A percentile compares a stretch with the other conserved stretches of the same genome.
Conservation (phyloP, 2,329 filamentous ascomycete genomes). For the Penicillium freii region DNA sequence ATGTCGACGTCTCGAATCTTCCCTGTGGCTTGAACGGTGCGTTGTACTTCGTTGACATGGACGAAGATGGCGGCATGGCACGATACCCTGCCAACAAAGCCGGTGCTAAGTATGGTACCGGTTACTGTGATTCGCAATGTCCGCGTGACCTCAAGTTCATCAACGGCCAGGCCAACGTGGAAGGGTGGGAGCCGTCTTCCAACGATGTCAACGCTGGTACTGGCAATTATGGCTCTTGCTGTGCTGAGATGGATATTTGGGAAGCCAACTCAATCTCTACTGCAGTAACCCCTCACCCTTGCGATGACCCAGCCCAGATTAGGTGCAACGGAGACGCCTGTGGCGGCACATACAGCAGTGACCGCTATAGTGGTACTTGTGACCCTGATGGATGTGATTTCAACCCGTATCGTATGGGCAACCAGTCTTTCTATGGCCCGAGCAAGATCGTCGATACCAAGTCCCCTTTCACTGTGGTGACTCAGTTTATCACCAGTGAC, state of each 20-base stretch:
- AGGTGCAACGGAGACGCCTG: conserved; percentile 53
- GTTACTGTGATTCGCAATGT: conserved; percentile 63
- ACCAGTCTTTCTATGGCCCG: conserved; percentile 61
- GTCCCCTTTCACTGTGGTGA: conserved; percentile 62
- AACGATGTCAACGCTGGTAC: conserved; percentile 56
- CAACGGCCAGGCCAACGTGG: conserved; percentile 52
- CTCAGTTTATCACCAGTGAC: conserved; percentile 60
- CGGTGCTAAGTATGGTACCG: conserved; percentile 60
- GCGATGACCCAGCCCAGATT: conserved; percentile 49
- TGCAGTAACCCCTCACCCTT: conserved; percentile 65
- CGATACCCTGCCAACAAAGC: conserved; percentile 53
- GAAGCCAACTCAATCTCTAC: conserved; percentile 65
- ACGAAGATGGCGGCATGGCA: conserved; percentile 56
- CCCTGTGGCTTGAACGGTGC: conserved; percentile 71
- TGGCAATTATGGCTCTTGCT: conserved; percentile 59
- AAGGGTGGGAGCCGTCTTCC: conserved; percentile 51
- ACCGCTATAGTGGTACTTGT: conserved; percentile 61
- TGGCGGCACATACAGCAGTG: conserved; percentile 51
- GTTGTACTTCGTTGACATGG: conserved; percentile 63
- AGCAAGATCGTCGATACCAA: conserved; percentile 58
- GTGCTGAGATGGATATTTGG: conserved; percentile 68
- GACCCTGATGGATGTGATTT: conserved; percentile 71
- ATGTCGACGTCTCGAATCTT: conserved; percentile 66
- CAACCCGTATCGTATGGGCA: conserved; percentile 66
- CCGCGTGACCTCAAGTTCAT: conserved; percentile 48